These are phyloP conservation scores for Sherardia arvensis DNA, from an alignment of 257 asterid genomes.

Conservation along the genomic window DNA sequence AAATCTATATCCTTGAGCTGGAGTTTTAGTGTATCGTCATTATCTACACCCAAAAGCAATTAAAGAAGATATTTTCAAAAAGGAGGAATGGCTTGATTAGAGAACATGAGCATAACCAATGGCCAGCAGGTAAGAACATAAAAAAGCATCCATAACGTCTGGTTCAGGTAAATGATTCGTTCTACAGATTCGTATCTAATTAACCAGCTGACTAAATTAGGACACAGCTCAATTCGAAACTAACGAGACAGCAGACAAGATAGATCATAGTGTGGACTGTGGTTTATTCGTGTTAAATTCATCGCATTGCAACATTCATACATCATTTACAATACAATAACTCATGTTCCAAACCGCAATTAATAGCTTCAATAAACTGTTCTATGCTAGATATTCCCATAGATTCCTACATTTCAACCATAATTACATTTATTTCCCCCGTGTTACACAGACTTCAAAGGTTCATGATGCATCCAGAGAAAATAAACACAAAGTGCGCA, in stretches of 20 bases:
- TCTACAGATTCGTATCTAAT: background rate
- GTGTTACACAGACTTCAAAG: background rate
- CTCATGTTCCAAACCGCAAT: background rate
- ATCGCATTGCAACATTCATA: background rate
- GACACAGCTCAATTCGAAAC: background rate
- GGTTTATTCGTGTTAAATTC: background rate
- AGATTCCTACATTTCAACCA: background rate
- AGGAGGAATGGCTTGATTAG: slow-evolving; percentile 2
- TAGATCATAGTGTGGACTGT: background rate
- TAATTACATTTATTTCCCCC: background rate
- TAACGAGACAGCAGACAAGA: background rate
- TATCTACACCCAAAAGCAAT: slow-evolving; percentile 33
- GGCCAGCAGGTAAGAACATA: background rate
- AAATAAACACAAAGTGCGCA: background rate
- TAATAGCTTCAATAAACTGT: background rate
- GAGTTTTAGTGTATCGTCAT: slow-evolving; percentile 62
- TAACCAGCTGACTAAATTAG: background rate
- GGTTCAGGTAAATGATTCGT: background rate
- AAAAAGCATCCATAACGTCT: too few species aligned
- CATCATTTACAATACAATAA: background rate
- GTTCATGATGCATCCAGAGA: background rate
- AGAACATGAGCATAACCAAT: slow-evolving; percentile 1
- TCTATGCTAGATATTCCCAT: background rate
- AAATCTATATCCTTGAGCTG: slow-evolving; percentile 70
- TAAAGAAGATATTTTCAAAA: background rate